A percentile compares a stretch with the other conserved stretches of the same genome.
Evolutionary conservation across 192 early-diverging fungal species (phyloP).

Genomic region (Mortierella alpina): DNA sequence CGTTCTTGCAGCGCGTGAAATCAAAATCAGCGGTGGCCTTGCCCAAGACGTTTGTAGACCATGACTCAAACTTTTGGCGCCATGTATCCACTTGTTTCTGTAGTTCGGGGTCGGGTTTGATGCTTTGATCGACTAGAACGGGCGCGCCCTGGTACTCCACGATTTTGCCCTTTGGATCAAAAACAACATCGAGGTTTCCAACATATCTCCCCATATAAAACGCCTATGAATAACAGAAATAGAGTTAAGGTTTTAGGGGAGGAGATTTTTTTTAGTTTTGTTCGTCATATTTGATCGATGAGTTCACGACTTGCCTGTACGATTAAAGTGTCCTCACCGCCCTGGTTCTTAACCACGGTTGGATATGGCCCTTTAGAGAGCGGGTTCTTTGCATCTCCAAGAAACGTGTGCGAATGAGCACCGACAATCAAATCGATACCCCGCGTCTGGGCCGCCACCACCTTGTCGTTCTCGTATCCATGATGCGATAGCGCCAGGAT

Average conservation of each 20-base stretch:
- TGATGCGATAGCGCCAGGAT: conserved; percentile 74
- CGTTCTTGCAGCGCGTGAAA: conserved; percentile 29
- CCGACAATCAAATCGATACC: conserved; percentile 72
- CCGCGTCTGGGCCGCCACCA: conserved; percentile 58
- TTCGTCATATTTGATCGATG: not conserved
- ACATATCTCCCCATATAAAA: conserved; percentile 64
- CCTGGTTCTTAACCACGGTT: conserved; percentile 64
- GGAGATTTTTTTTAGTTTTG: not conserved
- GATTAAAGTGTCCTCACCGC: conserved; percentile 68
- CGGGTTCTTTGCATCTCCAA: conserved; percentile 44
- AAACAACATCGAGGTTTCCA: conserved; percentile 63
- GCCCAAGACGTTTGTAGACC: conserved; percentile 52
- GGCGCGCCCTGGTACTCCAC: conserved; percentile 64
- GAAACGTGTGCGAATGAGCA: conserved; percentile 76
- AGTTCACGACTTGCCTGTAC: conserved; percentile 62
- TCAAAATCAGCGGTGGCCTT: conserved; percentile 49
- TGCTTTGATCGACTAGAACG: conserved; percentile 59
- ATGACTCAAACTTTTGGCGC: conserved; percentile 54
- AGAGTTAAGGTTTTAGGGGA: not conserved
- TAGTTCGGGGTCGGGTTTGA: conserved; percentile 57
- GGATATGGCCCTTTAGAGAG: conserved; percentile 65
- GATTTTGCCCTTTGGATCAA: conserved; percentile 62
- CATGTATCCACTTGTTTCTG: conserved; percentile 43
- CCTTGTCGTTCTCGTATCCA: conserved; percentile 70
- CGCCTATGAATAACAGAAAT: not conserved